Evolutionary conservation across 2,329 filamentous ascomycete genomes (phyloP), one percentile per base, ranked within the genome.

Genomic region (Uncinocarpus reesii): DNA sequence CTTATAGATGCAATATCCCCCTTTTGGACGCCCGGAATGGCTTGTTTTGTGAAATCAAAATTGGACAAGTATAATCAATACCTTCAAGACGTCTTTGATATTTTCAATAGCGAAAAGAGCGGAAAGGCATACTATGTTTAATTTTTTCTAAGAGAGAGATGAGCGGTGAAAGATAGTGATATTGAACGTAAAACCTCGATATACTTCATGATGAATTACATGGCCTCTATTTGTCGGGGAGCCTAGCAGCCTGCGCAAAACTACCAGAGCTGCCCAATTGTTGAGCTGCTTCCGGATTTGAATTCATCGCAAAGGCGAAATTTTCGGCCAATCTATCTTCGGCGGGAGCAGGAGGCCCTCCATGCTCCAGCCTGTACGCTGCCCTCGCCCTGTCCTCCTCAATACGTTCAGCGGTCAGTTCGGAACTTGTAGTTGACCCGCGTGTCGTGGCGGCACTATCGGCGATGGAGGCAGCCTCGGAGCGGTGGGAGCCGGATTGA

Each of bases 31-130:
- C 37, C 31, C 38, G 32, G 16, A 16, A 53, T 53, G 49, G 40
- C 24, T 32, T 47, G 18, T 29, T 52, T 52, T 47, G 43, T 52
- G 18, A n/a, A 50, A n/a, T 41, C n/a, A 8, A 52, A 52, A 18
- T 4, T 41, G 18, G 16, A 35, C 24, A 18, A 43, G 10, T 28
- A 31, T n/a, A 5, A 37, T 16, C 42, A 32, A 26, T 52, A 52
- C 24, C 31, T 13, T 2, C 5, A 49, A 32, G 47, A 52, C 16
- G 37, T 52, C 11, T 16, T n/a, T 2, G 37, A 47, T 24, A 32
- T 52, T 13, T 49, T 52, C 34, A 7, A 16, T n/a, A 23, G 13
- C 23, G 18, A 26, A 31, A n/a, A 32, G 21, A 18, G 32, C 26
- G 32, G 34, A 35, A 29, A 29, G 26, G 26, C 26, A 29, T 29